Evolutionary conservation across 2,329 filamentous ascomycete genomes (phyloP).

Genomic region (Penicillium carneum): DNA sequence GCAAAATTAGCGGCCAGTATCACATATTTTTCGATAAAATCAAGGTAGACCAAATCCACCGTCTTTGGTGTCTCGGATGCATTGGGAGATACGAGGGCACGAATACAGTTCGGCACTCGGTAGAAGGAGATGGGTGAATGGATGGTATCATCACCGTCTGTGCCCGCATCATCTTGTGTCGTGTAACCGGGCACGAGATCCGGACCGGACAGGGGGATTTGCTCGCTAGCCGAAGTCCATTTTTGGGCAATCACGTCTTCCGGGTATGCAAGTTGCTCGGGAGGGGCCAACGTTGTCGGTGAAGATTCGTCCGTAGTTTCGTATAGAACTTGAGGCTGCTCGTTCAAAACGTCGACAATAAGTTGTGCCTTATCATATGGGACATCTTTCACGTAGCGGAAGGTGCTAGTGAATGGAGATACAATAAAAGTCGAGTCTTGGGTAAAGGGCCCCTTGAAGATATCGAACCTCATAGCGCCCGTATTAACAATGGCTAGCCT

Average conservation of each 20-base stretch:
- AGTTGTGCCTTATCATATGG: constrained; percentile 77
- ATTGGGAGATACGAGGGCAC: constrained; percentile 64
- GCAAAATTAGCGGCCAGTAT: constrained; percentile 73
- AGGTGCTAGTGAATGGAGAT: constrained; percentile 83
- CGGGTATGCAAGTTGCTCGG: constrained; percentile 51
- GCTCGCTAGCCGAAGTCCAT: constrained; percentile 27
- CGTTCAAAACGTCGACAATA: constrained; percentile 68
- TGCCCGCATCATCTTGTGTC: constrained; percentile 81
- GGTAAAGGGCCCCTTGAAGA: constrained; percentile 91
- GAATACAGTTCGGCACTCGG: constrained; percentile 81
- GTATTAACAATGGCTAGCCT: constrained; percentile 81
- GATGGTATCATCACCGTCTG: constrained; percentile 87
- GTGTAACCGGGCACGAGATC: constrained; percentile 78
- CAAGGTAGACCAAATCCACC: constrained; percentile 89
- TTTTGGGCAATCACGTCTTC: constrained; percentile 34
- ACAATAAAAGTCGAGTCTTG: constrained; percentile 84
- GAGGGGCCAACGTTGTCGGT: constrained; percentile 51
- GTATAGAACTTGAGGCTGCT: constrained; percentile 60
- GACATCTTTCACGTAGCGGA: constrained; percentile 79
- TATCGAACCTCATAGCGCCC: constrained; percentile 90
- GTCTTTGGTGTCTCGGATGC: constrained; percentile 65
- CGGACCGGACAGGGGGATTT: constrained; percentile 45
- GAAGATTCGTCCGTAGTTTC: constrained; percentile 22
- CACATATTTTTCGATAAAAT: constrained; percentile 86
- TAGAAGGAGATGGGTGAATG: constrained; percentile 79